Percentiles rank a stretch among this genome's conserved stretches.
These are phyloP conservation scores for Blastomyces parvus DNA, from an alignment of 2,329 filamentous ascomycete genomes.

Conservation along the genomic window DNA sequence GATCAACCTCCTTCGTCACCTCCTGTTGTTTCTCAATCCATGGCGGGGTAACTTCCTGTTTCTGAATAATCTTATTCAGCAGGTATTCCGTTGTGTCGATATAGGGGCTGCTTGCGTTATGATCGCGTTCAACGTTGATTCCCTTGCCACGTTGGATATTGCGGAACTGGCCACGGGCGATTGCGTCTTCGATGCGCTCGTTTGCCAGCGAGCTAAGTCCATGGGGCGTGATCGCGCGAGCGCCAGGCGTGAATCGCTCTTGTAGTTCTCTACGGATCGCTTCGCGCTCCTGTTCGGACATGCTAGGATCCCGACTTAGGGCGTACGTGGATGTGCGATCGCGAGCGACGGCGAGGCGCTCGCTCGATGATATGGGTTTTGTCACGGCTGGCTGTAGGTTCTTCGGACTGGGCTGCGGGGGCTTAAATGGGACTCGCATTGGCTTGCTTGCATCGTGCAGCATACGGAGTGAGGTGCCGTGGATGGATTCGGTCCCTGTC, in stretches of 20 bases:
- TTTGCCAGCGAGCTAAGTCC: slow-evolving; percentile 79
- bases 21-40: slow-evolving; percentile 99
- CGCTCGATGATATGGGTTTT: slow-evolving; percentile 36
- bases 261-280: slow-evolving; percentile 63
- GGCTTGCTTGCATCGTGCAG: slow-evolving; percentile 54
- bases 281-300: slow-evolving; percentile 64
- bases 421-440: slow-evolving; percentile 36
- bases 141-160: slow-evolving; percentile 72
- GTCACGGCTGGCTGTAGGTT: slow-evolving; percentile 40
- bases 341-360: slow-evolving; percentile 48
- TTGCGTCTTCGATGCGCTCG: slow-evolving; percentile 86
- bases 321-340: slow-evolving; percentile 50
- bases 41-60: slow-evolving; percentile 87
- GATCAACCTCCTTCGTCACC: slow-evolving; percentile 56
- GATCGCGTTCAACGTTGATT: slow-evolving; percentile 60
- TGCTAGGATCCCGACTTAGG: slow-evolving; percentile 43
- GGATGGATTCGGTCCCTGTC: slow-evolving; percentile 64
- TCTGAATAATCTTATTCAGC: slow-evolving; percentile 97
- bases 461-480: slow-evolving; percentile 77
- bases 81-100: slow-evolving; percentile 96
- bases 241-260: slow-evolving; percentile 67
- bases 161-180: slow-evolving; percentile 79
- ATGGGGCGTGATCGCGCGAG: slow-evolving; percentile 61
- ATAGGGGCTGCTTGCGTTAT: slow-evolving; percentile 75
- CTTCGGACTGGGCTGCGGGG: slow-evolving; percentile 32